phyloP scores from a whole-genome alignment of 441 rosid genomes.

The Populus hybrid region DNA sequence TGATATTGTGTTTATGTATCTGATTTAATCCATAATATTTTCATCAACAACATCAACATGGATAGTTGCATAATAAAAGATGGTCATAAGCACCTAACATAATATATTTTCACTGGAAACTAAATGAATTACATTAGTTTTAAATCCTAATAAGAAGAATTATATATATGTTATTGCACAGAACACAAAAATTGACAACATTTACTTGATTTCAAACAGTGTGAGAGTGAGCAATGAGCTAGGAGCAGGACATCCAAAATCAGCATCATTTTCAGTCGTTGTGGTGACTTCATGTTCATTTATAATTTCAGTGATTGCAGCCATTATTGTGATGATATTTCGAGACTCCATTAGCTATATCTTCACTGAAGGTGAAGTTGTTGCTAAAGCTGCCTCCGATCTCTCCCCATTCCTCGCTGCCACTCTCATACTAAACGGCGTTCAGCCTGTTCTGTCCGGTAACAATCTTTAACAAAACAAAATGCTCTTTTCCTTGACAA shows the following conservation, averaged over 20 bases:
- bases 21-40: no score
- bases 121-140: no score
- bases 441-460: slow-evolving; percentile 35
- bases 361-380: slow-evolving; percentile 34
- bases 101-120: no score
- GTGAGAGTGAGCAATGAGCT: slow-evolving; percentile 29
- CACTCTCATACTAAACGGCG: slow-evolving; percentile 27
- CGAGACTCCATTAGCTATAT: slow-evolving; percentile 29
- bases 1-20: no score
- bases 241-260: slow-evolving; percentile 27
- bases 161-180: no score
- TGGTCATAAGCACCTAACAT: no score
- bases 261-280: slow-evolving; percentile 22
- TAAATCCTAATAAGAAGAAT: no score
- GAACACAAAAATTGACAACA: not conserved
- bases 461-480: not conserved
- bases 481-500: not conserved
- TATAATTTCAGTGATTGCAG: slow-evolving; percentile 29
- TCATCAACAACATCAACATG: no score
- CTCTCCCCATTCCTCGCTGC: slow-evolving; percentile 29
- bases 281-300: slow-evolving; percentile 31
- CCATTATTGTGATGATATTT: slow-evolving; percentile 20
- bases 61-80: no score
- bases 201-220: not conserved
- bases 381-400: slow-evolving; percentile 33